Base-by-base conservation (phyloP, 2,329 filamentous ascomycete species). In the Penicillium sp. region DNA sequence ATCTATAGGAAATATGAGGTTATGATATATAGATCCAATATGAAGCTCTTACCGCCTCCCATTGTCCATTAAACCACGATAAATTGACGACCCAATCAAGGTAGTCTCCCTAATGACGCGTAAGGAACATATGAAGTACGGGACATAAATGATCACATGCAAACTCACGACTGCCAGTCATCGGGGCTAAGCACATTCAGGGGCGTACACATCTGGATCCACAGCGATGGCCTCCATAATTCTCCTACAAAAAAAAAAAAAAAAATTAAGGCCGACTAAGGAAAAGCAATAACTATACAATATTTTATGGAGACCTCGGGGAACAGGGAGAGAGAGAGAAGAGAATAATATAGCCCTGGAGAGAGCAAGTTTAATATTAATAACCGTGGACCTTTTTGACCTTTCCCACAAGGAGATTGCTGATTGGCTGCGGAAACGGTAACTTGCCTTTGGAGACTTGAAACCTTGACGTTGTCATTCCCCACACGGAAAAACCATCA, bases 161-260 rank as follows among this genome's bases (percentile, higher is more conserved):
- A 35, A 53, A 57, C 54, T 57, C 48, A 57, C 54, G 54, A 57
- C 17, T 41, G 48, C 54, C 54, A 57, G 41, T 57, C 54, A 31
- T 57, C 49, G 33, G 54, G 54, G 27, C 31, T 41, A 44, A 6
- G n/a, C 8, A 9, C 39, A 9, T 5, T 25, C 21, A 19, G 39
- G 39, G 2, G 41, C 21, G 42, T 57, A 57, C 21, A 57, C n/a
- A 13, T 47, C 48, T 33, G 42, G 48, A 36, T 57, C 54, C 6
- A 57, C 49, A 4, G 41, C 27, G 35, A 57, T 57, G 29, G 33
- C 6, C 2, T 57, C 49, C 41, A 47, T 9, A 35, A 23, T 43
- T 43, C n/a, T n/a, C n/a, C n/a, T n/a, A 7, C 13, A 1, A 13
- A 39, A 21, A 21, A 1, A 2, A 23, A 13, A 39, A 21, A 41